These are phyloP conservation scores for Pythium rhizo-oryzae DNA, from an alignment of 352 stramenopile genomes.

Conservation along the genomic window DNA sequence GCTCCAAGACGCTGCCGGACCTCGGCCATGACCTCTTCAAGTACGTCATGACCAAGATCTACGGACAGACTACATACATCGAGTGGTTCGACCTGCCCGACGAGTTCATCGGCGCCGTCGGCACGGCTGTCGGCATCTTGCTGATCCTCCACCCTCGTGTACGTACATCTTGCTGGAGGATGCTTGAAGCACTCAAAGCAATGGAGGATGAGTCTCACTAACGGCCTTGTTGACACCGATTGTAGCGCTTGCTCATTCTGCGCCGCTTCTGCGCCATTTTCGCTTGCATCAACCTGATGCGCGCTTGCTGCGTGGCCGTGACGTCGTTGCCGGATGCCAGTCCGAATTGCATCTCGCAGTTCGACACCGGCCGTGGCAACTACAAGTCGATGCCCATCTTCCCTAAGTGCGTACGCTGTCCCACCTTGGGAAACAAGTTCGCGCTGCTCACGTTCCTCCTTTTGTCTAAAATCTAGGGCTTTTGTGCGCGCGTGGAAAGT, in stretches of 20 bases:
- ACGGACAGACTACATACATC: conserved; percentile 80
- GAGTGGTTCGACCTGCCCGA: conserved; percentile 87
- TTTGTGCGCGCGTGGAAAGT: conserved; percentile 84
- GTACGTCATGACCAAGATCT: conserved; percentile 84
- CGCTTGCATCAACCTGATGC: conserved; percentile 86
- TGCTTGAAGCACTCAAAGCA: neutral
- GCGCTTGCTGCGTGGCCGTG: conserved; percentile 83
- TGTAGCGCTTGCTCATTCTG: conserved; percentile 79
- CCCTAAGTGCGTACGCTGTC: conserved; percentile 56
- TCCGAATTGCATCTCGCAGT: conserved; percentile 88
- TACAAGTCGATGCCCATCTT: conserved; percentile 91
- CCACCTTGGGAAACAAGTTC: too few relatives aligned
- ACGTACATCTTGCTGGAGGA: conserved; percentile 26
- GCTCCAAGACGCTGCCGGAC: conserved; percentile 78
- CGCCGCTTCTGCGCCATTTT: conserved; percentile 86
- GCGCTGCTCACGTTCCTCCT: too few relatives aligned
- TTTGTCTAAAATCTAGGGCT: too few relatives aligned
- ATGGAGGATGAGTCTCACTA: neutral
- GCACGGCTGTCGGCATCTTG: conserved; percentile 65
- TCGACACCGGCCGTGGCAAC: conserved; percentile 54
- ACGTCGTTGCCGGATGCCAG: conserved; percentile 87
- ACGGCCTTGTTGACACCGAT: conserved; percentile 1
- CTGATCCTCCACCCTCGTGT: conserved; percentile 80
- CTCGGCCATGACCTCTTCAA: conserved; percentile 88
- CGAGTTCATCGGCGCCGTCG: conserved; percentile 77